Percentiles rank a stretch among this genome's conserved stretches.
These are phyloP conservation scores for Daldinia eschscholtzii DNA, from an alignment of 2,329 filamentous ascomycete species.

Conservation along the genomic window DNA sequence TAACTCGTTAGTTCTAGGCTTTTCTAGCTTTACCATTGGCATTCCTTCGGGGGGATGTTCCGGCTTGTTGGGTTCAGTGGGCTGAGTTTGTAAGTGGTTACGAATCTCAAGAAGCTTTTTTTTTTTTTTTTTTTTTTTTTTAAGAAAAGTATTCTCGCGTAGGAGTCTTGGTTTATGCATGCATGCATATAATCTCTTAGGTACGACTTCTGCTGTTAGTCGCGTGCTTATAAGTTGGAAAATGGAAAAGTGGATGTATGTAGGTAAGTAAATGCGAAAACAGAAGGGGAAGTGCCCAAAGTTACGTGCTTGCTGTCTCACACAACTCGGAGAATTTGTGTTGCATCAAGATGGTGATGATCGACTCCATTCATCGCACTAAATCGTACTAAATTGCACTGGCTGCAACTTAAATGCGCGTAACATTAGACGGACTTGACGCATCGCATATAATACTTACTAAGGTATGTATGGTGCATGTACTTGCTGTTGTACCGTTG, in stretches of 20 bases:
- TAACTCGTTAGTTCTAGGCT: slow-evolving; percentile 20
- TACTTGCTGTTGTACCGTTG: not conserved
- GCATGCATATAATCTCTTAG: too few relatives aligned
- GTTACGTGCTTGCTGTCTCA: not conserved
- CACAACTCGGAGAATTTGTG: slow-evolving; percentile 38
- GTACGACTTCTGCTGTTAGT: too few relatives aligned
- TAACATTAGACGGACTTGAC: not conserved
- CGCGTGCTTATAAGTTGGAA: too few relatives aligned
- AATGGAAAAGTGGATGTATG: too few relatives aligned
- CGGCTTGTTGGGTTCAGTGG: not conserved
- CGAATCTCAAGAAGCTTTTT: not conserved
- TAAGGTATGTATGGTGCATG: not conserved
- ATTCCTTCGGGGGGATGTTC: slow-evolving; percentile 5
- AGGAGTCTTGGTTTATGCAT: too few relatives aligned
- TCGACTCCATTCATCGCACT: slow-evolving; percentile 21
- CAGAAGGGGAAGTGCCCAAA: slow-evolving; percentile 4
- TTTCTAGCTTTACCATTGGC: slow-evolving; percentile 7
- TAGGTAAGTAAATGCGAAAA: not conserved
- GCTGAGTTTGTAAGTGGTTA: not conserved
- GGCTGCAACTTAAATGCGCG: not conserved
- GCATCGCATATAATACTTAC: not conserved
- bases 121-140: too few relatives aligned
- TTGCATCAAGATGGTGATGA: slow-evolving; percentile 26
- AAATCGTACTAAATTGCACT: not conserved
- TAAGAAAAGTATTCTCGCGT: not conserved